Evolutionary conservation across 192 early-diverging fungal species (phyloP), one percentile per base, ranked within the genome.

Genomic region (Hyaloraphidium curvatum): DNA sequence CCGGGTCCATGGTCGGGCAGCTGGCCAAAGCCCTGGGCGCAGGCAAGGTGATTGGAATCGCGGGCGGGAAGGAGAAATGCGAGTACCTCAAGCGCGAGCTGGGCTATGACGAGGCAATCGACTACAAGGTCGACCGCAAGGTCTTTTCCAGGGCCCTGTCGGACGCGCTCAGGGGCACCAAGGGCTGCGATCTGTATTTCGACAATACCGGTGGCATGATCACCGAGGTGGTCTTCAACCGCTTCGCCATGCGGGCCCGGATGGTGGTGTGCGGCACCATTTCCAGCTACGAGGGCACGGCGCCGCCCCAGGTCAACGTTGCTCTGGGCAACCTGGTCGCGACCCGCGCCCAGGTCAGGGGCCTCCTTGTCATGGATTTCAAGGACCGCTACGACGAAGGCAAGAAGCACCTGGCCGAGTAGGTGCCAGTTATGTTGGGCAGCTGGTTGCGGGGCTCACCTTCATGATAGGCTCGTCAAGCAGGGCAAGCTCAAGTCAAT

Each of bases 171-270:
- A 67, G 68, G 1, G 64, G 68, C 35, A 50, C 61, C 30, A 70
- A 68, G 17, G 72, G 70, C 40, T 48, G 25, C 23, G 43, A 48
- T 48, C 58, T 75, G 43, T 75, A 64, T 60, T 75, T 74, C 51
- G 73, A 75, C 56, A 75, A 75, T 54, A 66, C 66, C 28, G 73
- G 73, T 25, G 73, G 73, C 22, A 63, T 67, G 50, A 73, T 75
- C 27, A 55, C 73, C 40, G 67, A 75, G 40, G 50, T 58, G 16
- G 59, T 57, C 39, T 40, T 72, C 51, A 52, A 55, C 29, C 59
- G 66, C 14, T 63, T 73, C 55, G 65, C 65, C 1, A 58, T 56
- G 48, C 58, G 64, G 28, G 72, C 61, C 25, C 62, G 72, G 5
- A 67, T 73, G 28, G 65, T 72, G 30, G 55, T 75, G 17, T 71